phyloP scores from a whole-genome alignment of 2,329 filamentous ascomycete species.

The Bretziella fagacearum region DNA sequence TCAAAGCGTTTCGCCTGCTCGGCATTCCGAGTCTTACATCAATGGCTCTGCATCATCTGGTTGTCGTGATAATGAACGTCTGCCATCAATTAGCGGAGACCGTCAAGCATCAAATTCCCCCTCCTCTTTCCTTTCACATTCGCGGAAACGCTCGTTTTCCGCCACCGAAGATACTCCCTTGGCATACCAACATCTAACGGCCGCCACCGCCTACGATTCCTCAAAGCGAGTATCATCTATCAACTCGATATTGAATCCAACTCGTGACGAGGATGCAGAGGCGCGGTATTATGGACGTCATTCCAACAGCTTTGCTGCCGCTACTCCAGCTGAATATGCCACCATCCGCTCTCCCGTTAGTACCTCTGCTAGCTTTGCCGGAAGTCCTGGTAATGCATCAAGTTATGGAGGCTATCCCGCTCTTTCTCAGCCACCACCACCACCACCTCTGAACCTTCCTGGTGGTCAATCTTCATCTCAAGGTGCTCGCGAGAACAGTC shows the following conservation, averaged over 20 bases:
- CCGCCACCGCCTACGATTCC: slow-evolving; percentile 22
- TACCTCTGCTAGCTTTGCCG: slow-evolving; percentile 4
- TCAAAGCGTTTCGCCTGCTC: not conserved
- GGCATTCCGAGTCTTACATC: not conserved
- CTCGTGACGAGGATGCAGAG: slow-evolving; percentile 8
- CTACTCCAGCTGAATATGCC: slow-evolving; percentile 5
- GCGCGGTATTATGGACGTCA: slow-evolving; percentile 4
- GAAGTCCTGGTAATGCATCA: slow-evolving; percentile 6
- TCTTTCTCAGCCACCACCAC: slow-evolving; percentile 4
- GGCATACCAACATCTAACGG: slow-evolving; percentile 17
- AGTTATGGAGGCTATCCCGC: not conserved
- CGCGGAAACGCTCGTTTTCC: slow-evolving; percentile 52
- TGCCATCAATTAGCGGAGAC: slow-evolving; percentile 24
- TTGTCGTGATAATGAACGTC: not conserved
- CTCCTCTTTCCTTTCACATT: slow-evolving; percentile 40
- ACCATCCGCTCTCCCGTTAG: slow-evolving; percentile 7
- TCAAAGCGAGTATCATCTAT: slow-evolving; percentile 55
- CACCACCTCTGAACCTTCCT: slow-evolving; percentile 1
- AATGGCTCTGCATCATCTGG: not conserved
- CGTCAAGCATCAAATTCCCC: slow-evolving; percentile 43
- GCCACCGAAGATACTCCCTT: slow-evolving; percentile 36
- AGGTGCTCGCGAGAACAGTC: slow-evolving; percentile 7
- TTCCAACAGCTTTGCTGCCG: slow-evolving; percentile 6
- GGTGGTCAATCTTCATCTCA: not conserved
- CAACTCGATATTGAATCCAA: slow-evolving; percentile 55